Evolutionary conservation across 2,329 filamentous ascomycete genomes (phyloP).

Genomic region (Penicillium concentricum): DNA sequence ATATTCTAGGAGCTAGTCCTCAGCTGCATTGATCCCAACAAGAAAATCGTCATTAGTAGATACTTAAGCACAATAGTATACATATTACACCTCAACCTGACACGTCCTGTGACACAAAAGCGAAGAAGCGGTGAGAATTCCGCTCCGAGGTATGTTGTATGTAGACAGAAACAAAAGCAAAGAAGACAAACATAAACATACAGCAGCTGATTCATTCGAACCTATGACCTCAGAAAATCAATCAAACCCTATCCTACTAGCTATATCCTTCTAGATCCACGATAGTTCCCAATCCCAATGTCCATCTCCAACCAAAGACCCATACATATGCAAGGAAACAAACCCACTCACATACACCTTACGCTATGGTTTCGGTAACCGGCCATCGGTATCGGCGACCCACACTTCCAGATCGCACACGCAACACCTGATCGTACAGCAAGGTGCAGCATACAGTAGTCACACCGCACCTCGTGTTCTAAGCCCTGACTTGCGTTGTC

Average conservation of each 20-base stretch:
- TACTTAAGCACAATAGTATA: not conserved
- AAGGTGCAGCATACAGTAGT: constrained; percentile 1
- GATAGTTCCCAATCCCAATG: not conserved
- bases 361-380: not conserved
- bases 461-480: not conserved
- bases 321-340: not conserved
- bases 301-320: not conserved
- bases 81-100: not conserved
- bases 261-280: not conserved
- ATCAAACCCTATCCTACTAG: too few species aligned
- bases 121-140: constrained; percentile 1
- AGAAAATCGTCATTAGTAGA: not conserved
- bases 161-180: not conserved
- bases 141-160: not conserved
- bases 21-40: not conserved
- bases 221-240: not conserved
- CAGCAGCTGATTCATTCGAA: not conserved
- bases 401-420: not conserved
- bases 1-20: not conserved
- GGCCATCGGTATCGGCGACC: not conserved
- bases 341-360: not conserved
- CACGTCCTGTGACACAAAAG: not conserved
- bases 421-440: not conserved
- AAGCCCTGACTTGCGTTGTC: not conserved
- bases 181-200: not conserved